phyloP scores from a whole-genome alignment of 805 yeast genomes.

The Pichia kluyveri region DNA sequence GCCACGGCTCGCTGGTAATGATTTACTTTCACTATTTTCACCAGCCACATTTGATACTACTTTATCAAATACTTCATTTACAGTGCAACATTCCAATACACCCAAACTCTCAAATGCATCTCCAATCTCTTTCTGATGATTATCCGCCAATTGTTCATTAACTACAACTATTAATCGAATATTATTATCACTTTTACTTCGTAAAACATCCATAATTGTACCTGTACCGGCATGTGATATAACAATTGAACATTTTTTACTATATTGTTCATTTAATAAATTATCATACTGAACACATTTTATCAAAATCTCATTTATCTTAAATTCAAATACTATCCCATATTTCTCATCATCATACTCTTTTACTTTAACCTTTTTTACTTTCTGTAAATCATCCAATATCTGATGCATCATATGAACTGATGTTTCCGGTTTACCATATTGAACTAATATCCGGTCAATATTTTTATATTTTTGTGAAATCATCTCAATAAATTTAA shows the following conservation, averaged over 20 bases:
- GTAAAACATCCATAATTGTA: conserved; percentile 70
- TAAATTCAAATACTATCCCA: background rate
- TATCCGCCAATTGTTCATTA: conserved; percentile 70
- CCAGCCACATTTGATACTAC: background rate
- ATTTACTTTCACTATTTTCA: background rate
- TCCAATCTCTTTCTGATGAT: conserved; percentile 79
- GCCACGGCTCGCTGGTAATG: background rate
- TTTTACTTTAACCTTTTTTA: background rate
- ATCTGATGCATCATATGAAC: conserved; percentile 3
- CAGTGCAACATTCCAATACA: conserved; percentile 15
- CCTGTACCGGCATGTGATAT: conserved; percentile 93
- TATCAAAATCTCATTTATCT: conserved; percentile 19
- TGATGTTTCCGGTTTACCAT: conserved; percentile 32
- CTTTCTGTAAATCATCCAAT: background rate
- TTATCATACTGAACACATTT: conserved; percentile 40
- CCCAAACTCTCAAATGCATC: conserved; percentile 33
- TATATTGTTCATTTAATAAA: conserved; percentile 30
- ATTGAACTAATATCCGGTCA: conserved; percentile 14
- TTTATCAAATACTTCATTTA: background rate
- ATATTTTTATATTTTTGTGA: too few relatives aligned
- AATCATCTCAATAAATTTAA: conserved; percentile 22
- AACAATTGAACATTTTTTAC: conserved; percentile 46
- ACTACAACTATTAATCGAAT: conserved; percentile 62
- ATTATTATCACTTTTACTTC: conserved; percentile 29
- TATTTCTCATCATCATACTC: background rate